Conservation (phyloP, 768 basidiomycete species). For the Pleurotus eryngii region DNA sequence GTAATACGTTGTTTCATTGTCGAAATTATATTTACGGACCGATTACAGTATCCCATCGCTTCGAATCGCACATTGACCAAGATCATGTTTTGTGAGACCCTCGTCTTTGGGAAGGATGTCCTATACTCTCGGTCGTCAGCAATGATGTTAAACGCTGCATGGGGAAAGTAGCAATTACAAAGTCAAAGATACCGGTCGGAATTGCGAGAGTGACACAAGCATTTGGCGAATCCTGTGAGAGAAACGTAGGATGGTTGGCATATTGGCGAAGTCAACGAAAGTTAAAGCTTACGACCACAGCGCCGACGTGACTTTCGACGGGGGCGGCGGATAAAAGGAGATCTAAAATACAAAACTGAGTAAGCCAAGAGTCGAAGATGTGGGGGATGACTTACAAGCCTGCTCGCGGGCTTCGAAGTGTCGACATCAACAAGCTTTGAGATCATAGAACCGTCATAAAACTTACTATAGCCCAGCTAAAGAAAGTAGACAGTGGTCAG, state of each 20-base stretch:
- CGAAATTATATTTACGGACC: neutral
- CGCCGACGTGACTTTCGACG: conserved; percentile 67
- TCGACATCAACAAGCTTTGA: neutral
- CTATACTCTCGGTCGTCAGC: conserved; percentile 30
- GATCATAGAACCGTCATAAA: neutral
- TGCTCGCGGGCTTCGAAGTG: conserved; percentile 63
- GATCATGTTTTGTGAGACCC: conserved; percentile 54
- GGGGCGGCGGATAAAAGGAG: conserved; percentile 68
- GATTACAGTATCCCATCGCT: conserved; percentile 54
- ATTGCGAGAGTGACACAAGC: conserved; percentile 74
- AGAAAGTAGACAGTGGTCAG: neutral
- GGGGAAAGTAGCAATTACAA: conserved; percentile 24
- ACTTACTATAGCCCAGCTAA: conserved; percentile 73
- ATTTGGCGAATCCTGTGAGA: conserved; percentile 63
- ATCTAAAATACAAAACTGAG: conserved; percentile 32
- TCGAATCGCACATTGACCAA: conserved; percentile 65
- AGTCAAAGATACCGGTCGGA: conserved; percentile 76
- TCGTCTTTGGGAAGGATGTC: conserved; percentile 67
- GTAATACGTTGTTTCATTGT: neutral
- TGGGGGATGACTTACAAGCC: conserved; percentile 46
- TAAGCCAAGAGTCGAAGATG: neutral
- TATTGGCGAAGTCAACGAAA: conserved; percentile 7
- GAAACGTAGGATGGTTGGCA: no score
- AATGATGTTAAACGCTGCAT: neutral
- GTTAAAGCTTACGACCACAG: conserved; percentile 49